These are phyloP conservation scores for Pythium vanterpoolii DNA, from an alignment of 352 stramenopile species.

Conservation along the genomic window DNA sequence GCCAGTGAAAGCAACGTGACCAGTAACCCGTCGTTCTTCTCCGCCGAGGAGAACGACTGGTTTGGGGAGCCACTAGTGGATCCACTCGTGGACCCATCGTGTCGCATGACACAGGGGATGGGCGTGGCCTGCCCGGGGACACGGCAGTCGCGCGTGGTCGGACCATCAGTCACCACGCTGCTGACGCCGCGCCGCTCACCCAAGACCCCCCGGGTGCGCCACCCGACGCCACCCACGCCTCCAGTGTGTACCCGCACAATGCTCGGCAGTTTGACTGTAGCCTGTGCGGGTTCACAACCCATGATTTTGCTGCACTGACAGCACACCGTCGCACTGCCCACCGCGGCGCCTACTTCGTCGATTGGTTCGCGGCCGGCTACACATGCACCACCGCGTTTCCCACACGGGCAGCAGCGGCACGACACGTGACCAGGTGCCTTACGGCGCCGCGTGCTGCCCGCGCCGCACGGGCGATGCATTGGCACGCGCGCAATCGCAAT, in stretches of 20 bases:
- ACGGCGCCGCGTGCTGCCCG: conserved; percentile 4
- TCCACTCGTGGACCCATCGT: conserved; percentile 1
- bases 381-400: conserved; percentile 17
- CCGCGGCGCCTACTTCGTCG: conserved; percentile 12
- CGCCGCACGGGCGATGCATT: too few species aligned
- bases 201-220: neutral
- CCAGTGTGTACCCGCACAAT: conserved; percentile 22
- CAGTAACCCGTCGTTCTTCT: neutral
- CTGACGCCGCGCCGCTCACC: neutral
- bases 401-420: conserved; percentile 14
- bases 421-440: conserved; percentile 15
- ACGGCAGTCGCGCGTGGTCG: neutral
- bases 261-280: conserved; percentile 20
- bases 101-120: conserved; percentile 1
- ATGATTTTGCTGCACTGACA: conserved; percentile 1
- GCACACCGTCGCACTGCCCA: conserved; percentile 11
- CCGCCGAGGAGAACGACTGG: too few species aligned
- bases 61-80: neutral
- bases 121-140: neutral
- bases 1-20: too few species aligned
- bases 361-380: conserved; percentile 20
- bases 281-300: conserved; percentile 18
- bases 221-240: neutral
- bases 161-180: conserved; percentile 2
- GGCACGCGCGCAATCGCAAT: too few species aligned